These are phyloP conservation scores for Thalassiosira livingstoniorum DNA, from an alignment of 352 stramenopile genomes.

Conservation along the genomic window DNA sequence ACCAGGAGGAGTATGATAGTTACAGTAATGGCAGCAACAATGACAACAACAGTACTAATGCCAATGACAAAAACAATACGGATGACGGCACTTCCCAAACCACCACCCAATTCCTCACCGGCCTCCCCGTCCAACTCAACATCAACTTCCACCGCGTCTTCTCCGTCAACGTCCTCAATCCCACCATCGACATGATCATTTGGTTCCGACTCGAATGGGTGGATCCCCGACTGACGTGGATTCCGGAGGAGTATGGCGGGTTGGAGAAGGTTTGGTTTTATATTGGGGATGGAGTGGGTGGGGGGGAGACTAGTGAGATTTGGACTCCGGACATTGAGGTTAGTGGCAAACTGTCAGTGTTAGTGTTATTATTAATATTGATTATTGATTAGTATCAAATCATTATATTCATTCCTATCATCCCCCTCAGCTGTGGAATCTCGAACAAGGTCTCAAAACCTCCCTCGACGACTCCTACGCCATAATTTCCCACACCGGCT, in stretches of 20 bases:
- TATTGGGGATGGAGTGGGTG: slow-evolving; percentile 46
- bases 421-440: slow-evolving; percentile 56
- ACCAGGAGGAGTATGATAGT: no score
- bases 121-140: slow-evolving; percentile 46
- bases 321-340: slow-evolving; percentile 60
- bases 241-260: slow-evolving; percentile 45
- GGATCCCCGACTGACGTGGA: slow-evolving; percentile 58
- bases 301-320: slow-evolving; percentile 60
- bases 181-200: slow-evolving; percentile 57
- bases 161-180: slow-evolving; percentile 39
- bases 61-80: no score
- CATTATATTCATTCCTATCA: neutral
- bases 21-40: no score
- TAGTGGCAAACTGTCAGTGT: no score
- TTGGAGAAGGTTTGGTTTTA: slow-evolving; percentile 53
- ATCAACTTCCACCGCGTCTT: slow-evolving; percentile 63
- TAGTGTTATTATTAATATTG: neutral
- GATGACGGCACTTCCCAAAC: no score
- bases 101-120: no score
- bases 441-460: slow-evolving; percentile 33
- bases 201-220: slow-evolving; percentile 58
- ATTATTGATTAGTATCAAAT: neutral
- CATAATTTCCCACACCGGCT: slow-evolving; percentile 37
- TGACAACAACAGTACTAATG: slow-evolving; percentile 1
- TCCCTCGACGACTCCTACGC: slow-evolving; percentile 57